Base-by-base conservation (phyloP, 345 rosid species). In the Populus nigra region DNA sequence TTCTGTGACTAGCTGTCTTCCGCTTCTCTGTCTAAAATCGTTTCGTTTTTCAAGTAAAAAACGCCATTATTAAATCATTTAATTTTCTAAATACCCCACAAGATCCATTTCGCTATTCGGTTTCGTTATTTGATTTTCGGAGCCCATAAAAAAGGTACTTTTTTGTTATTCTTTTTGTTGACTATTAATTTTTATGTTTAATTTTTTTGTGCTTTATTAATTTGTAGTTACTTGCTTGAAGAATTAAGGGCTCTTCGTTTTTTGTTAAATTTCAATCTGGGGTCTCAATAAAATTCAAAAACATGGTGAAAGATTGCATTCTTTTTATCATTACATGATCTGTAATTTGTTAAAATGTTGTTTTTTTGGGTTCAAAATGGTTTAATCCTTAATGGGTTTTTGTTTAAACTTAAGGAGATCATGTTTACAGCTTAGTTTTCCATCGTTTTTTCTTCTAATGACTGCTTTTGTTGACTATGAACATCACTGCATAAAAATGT, bases 401-500 rank as follows among this genome's bases (percentile, higher is more conserved):
- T 59, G 63, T 59, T 59, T n/a, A 59, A 23, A 59, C n/a, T n/a
- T 59, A n/a, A 59, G 29, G 63, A 9, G 63, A 59, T 59, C 63
- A n/a, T 59, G 63, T 59, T 59, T n/a, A 59, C 63, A 59, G 63
- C 63, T 59, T 59, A 59, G 63, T 59, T 59, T 59, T 59, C 27
- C 63, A 59, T 59, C 29, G 11, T 59, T n/a, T 59, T n/a, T 59
- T 8, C 27, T 23, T 59, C 15, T 59, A 23, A n/a, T 59, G 63
- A 59, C 63, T 59, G 27, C 29, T 9, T 59, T 59, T 59, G 63
- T 59, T 59, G 63, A 59, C 63, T 59, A 59, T 59, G 63, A 23
- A n/a, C 63, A n/a, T 23, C 63, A 59, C 63, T 59, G 63, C 63
- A 59, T 59, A 59, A 59, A 59, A 59, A n/a, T n/a, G 63, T 59